A percentile compares a stretch with the other conserved stretches of the same genome.
Conservation (phyloP, 2,329 filamentous ascomycete genomes). For the Byssoonygena ceratinophila region DNA sequence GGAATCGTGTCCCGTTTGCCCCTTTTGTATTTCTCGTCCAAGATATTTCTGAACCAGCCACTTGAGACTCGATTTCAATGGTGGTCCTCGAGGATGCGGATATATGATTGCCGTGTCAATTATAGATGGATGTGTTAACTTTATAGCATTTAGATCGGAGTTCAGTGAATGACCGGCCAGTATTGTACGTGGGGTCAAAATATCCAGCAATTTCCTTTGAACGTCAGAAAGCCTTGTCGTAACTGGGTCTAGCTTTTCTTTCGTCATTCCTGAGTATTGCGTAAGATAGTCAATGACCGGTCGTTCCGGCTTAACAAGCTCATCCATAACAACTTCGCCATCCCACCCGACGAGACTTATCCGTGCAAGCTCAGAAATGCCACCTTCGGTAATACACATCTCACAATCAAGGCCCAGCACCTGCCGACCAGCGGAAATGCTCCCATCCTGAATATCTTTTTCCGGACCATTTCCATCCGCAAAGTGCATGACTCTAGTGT, state of each 20-base stretch:
- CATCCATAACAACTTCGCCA: conserved; percentile 69
- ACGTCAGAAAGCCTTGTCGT: conserved; percentile 78
- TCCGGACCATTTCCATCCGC: conserved; percentile 60
- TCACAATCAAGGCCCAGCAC: conserved; percentile 85
- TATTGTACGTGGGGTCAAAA: conserved; percentile 48
- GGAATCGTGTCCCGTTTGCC: conserved; percentile 70
- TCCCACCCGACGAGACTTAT: conserved; percentile 83
- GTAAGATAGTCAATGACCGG: conserved; percentile 92
- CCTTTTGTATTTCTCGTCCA: conserved; percentile 76
- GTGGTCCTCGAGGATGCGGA: conserved; percentile 79
- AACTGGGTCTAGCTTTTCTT: conserved; percentile 67
- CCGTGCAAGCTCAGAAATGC: conserved; percentile 72
- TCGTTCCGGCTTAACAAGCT: conserved; percentile 79
- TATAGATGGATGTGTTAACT: conserved; percentile 81
- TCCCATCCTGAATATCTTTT: conserved; percentile 63
- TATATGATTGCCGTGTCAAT: conserved; percentile 85
- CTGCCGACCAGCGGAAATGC: conserved; percentile 69
- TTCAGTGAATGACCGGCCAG: conserved; percentile 41
- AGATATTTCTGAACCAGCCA: conserved; percentile 82
- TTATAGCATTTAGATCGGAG: conserved; percentile 61
- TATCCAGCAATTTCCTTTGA: conserved; percentile 60
- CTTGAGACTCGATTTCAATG: conserved; percentile 81
- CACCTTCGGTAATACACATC: conserved; percentile 83
- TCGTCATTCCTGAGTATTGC: conserved; percentile 81
- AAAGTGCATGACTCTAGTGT: conserved; percentile 58